Conservation (phyloP, 768 basidiomycete species). For the Boletellus emodensis region DNA sequence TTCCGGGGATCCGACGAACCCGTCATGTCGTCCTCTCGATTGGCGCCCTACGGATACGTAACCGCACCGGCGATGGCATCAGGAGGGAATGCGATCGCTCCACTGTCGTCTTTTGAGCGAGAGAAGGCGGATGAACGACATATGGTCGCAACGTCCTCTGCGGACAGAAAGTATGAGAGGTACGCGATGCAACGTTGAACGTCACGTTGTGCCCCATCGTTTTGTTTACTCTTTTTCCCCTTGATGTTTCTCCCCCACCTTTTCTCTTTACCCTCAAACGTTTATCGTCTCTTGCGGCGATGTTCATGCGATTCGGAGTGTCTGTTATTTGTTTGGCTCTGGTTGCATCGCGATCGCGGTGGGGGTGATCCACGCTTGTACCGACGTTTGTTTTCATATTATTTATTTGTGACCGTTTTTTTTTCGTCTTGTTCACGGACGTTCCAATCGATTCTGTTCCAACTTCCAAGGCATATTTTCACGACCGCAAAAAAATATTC, state of each 20-base stretch:
- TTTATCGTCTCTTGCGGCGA: slow-evolving; percentile 6
- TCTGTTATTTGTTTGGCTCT: slow-evolving; percentile 1
- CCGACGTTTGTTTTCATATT: slow-evolving; percentile 3
- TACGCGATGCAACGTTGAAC: slow-evolving; percentile 25
- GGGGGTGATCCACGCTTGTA: not conserved
- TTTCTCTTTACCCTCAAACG: not conserved
- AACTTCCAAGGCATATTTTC: not conserved
- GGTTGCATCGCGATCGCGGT: not conserved
- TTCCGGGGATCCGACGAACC: slow-evolving; percentile 36
- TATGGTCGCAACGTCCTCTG: slow-evolving; percentile 42
- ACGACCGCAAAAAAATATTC: not conserved
- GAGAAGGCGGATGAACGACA: slow-evolving; percentile 51
- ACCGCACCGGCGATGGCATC: slow-evolving; percentile 38
- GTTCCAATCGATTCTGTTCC: not conserved
- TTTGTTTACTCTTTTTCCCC: not conserved
- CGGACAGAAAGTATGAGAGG: slow-evolving; percentile 33
- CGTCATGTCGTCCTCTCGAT: slow-evolving; percentile 36
- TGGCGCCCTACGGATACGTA: slow-evolving; percentile 31
- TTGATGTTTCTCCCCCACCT: not conserved
- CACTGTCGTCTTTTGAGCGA: slow-evolving; percentile 49
- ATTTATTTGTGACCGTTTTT: slow-evolving; percentile 18
- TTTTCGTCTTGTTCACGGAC: not conserved
- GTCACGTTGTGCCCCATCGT: not conserved
- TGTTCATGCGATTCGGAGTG: slow-evolving; percentile 4
- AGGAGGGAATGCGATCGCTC: slow-evolving; percentile 23